These are phyloP conservation scores for Dactylonectria macrodidyma DNA, from an alignment of 2,329 filamentous ascomycete species.

Conservation along the genomic window DNA sequence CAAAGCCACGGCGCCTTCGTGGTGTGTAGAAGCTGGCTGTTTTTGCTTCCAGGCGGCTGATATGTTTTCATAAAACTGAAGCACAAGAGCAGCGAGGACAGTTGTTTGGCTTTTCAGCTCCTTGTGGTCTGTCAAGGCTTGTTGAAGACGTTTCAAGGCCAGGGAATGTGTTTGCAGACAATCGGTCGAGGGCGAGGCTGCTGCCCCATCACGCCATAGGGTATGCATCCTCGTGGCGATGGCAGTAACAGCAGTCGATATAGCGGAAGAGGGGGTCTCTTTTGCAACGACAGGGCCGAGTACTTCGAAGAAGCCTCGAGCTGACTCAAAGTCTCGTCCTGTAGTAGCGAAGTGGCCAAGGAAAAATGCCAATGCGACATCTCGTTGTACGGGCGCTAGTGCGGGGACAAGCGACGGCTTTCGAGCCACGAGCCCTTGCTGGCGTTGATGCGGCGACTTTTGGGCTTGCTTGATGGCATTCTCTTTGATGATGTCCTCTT, in stretches of 20 bases:
- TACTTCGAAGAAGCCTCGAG: conserved; percentile 32
- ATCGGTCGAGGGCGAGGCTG: neutral
- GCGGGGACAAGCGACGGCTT: conserved; percentile 3
- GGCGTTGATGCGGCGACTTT: neutral
- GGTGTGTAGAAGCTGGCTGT: conserved; percentile 14
- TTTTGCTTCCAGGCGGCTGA: conserved; percentile 15
- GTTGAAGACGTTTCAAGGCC: conserved; percentile 22
- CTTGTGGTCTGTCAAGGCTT: conserved; percentile 9
- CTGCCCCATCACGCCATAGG: conserved; percentile 21
- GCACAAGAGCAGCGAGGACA: conserved; percentile 21
- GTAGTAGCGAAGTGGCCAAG: conserved; percentile 21
- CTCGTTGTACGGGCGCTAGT: conserved; percentile 19
- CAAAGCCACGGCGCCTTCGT: conserved; percentile 26
- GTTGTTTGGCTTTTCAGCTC: conserved; percentile 25
- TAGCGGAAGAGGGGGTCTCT: conserved; percentile 20
- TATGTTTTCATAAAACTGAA: conserved; percentile 31
- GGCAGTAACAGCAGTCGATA: conserved; percentile 24
- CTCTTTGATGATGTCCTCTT: conserved; percentile 25
- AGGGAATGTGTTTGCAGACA: conserved; percentile 3
- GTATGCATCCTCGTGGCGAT: conserved; percentile 20
- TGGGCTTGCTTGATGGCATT: neutral
- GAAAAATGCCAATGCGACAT: conserved; percentile 29
- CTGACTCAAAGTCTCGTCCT: conserved; percentile 21
- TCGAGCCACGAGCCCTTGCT: neutral
- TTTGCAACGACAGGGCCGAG: conserved; percentile 21